These are phyloP conservation scores for Tillandsia leiboldiana DNA, from an alignment of 176 grass and related monocot genomes.

Conservation along the genomic window DNA sequence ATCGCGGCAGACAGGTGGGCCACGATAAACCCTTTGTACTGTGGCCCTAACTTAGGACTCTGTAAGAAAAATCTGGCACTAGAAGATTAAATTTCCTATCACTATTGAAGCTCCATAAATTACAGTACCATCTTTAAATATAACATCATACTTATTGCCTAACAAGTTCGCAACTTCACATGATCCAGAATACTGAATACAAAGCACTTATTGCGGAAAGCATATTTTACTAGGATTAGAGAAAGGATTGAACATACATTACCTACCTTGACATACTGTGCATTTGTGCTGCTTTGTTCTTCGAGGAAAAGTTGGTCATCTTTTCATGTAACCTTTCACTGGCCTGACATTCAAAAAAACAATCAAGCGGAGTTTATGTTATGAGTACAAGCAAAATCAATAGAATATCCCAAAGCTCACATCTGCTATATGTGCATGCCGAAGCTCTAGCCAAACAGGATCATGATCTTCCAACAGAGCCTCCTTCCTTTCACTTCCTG, in stretches of 20 bases:
- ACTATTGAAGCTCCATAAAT: too few relatives aligned
- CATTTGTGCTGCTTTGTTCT: conserved; percentile 97
- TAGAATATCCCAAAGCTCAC: conserved; percentile 41
- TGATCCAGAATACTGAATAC: too few relatives aligned
- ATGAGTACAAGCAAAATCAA: background rate
- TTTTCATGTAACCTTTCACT: conserved; percentile 90
- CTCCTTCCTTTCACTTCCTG: conserved; percentile 70
- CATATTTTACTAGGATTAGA: background rate
- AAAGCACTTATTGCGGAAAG: background rate
- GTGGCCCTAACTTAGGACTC: too few relatives aligned
- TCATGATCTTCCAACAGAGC: conserved; percentile 85
- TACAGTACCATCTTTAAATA: too few relatives aligned
- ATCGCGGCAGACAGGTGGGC: too few relatives aligned
- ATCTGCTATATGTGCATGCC: conserved; percentile 93
- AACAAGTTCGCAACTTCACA: too few relatives aligned
- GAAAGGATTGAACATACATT: conserved; percentile 1
- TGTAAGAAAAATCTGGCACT: too few relatives aligned
- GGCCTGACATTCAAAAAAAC: conserved; percentile 42
- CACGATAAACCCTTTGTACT: too few relatives aligned
- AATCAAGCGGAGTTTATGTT: conserved; percentile 21
- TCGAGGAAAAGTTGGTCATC: conserved; percentile 70
- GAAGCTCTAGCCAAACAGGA: conserved; percentile 88
- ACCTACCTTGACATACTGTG: conserved; percentile 48
- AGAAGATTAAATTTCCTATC: too few relatives aligned
- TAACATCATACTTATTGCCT: too few relatives aligned